Evolutionary conservation across 2,329 filamentous ascomycete species (phyloP), one percentile per base, ranked within the genome.

Genomic region (Fusarium sp.): DNA sequence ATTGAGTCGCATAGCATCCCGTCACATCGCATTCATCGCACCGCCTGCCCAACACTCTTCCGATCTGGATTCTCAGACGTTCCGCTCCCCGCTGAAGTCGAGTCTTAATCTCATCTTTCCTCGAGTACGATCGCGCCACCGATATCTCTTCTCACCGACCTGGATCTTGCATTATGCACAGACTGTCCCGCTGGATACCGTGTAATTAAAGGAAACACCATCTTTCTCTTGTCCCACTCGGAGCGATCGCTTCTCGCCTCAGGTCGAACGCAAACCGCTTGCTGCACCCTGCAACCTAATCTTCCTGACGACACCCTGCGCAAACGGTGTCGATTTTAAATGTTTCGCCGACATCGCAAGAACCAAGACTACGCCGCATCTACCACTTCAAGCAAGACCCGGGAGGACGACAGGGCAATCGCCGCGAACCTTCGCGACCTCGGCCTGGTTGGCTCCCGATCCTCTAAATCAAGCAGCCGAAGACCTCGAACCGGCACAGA

Each of bases 291-390:
- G 59, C 66, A 68, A 29, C 63, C 29, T 31, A 50, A 61, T 66
- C 36, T 45, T 58, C 33, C 35, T 27, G 54, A 66, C 59, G 61
- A 71, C 63, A 70, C 65, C 65, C 52, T 65, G 57, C 58, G 54
- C 69, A 71, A 68, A 66, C 50, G 70, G 71, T 70, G 76, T 77
- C 66, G 45, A 67, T 68, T 73, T 74, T 82, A 82, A 80, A 84
- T 84, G 83, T 84, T 84, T 74, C 80, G 78, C 76, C 81, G 81
- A 76, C 79, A 75, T 65, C 79, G 80, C 65, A 80, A 80, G 75
- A 81, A 76, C 58, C 76, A 80, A 66, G 74, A 77, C 66, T 74
- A 78, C 71, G 75, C 76, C 66, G 65, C 69, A 59, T 59, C 69
- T 68, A 71, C 73, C 36, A 33, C 57, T 60, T 71, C 70, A 22